These are phyloP conservation scores for Tricharina praecox DNA, from an alignment of 495 filamentous ascomycete genomes.

Conservation along the genomic window DNA sequence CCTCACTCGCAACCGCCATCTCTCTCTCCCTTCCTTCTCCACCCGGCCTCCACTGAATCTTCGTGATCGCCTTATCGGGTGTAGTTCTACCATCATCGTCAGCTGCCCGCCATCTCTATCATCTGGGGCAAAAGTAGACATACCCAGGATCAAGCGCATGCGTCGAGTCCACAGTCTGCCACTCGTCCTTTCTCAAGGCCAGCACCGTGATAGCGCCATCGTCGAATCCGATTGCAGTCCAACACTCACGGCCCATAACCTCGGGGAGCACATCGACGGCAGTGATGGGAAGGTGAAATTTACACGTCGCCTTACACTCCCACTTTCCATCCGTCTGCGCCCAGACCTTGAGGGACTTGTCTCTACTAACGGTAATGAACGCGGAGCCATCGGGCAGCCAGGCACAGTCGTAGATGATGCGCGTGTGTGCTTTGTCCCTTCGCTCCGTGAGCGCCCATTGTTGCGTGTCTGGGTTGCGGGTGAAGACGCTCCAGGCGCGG, in stretches of 20 bases:
- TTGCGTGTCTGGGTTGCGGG: conserved; percentile 28
- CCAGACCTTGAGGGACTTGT: conserved; percentile 78
- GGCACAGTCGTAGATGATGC: conserved; percentile 74
- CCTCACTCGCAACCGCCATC: conserved; percentile 68
- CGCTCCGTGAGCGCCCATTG: conserved; percentile 32
- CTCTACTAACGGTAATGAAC: conserved; percentile 78
- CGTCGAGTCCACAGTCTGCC: conserved; percentile 33
- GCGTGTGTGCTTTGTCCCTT: conserved; percentile 68
- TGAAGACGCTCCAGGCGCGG: conserved; percentile 72
- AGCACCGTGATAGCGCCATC: conserved; percentile 37
- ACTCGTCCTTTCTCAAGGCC: conserved; percentile 26
- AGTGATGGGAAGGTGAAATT: conserved; percentile 47
- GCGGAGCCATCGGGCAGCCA: conserved; percentile 46
- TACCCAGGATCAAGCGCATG: conserved; percentile 34
- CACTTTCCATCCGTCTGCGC: conserved; percentile 26
- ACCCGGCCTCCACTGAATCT: conserved; percentile 60
- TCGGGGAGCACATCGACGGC: conserved; percentile 50
- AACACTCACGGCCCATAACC: conserved; percentile 29
- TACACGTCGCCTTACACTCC: conserved; percentile 37
- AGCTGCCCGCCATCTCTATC: neutral
- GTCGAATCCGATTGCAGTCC: conserved; percentile 55
- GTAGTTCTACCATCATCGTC: conserved; percentile 31
- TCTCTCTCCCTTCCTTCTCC: conserved; percentile 29
- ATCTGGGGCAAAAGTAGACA: conserved; percentile 6
- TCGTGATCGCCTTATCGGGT: conserved; percentile 58